phyloP scores from a whole-genome alignment of 495 filamentous ascomycete species.

The Letharia lupina region DNA sequence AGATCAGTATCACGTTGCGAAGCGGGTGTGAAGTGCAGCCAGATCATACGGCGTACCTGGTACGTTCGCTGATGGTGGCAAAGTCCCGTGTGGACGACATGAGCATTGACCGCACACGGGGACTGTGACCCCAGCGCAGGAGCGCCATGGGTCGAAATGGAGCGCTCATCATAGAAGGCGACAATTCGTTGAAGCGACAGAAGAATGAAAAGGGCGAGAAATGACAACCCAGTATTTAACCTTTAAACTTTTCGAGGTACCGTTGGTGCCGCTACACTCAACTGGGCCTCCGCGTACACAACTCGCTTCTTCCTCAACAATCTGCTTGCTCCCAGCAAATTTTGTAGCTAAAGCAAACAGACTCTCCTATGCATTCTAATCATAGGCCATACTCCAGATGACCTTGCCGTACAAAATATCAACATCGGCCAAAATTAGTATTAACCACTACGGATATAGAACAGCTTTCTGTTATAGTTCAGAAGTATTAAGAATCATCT shows the following conservation, averaged over 20 bases:
- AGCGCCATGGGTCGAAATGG: slow-evolving; percentile 30
- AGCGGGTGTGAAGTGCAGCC: slow-evolving; percentile 1
- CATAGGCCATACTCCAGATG: neutral
- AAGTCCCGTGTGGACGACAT: slow-evolving; percentile 23
- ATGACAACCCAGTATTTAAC: neutral
- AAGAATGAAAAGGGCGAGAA: neutral
- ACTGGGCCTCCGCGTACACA: neutral
- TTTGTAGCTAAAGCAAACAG: too few species aligned
- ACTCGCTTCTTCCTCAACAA: neutral
- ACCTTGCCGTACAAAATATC: neutral
- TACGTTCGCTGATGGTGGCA: slow-evolving; percentile 38
- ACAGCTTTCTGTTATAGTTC: neutral
- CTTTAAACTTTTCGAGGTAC: neutral
- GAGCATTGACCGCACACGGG: slow-evolving; percentile 25
- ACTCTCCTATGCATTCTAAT: neutral
- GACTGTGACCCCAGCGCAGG: slow-evolving; percentile 30
- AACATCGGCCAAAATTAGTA: neutral
- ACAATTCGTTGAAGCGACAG: neutral
- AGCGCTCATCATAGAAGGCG: slow-evolving; percentile 30
- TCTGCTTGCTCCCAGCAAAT: too few species aligned
- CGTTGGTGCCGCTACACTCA: slow-evolving; percentile 1
- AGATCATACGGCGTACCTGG: slow-evolving; percentile 29
- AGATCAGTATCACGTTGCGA: slow-evolving; percentile 4
- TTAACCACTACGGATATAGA: neutral
- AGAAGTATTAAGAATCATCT: too few species aligned